Conservation (phyloP, 2,329 filamentous ascomycete genomes). For the Epichloe sp. region DNA sequence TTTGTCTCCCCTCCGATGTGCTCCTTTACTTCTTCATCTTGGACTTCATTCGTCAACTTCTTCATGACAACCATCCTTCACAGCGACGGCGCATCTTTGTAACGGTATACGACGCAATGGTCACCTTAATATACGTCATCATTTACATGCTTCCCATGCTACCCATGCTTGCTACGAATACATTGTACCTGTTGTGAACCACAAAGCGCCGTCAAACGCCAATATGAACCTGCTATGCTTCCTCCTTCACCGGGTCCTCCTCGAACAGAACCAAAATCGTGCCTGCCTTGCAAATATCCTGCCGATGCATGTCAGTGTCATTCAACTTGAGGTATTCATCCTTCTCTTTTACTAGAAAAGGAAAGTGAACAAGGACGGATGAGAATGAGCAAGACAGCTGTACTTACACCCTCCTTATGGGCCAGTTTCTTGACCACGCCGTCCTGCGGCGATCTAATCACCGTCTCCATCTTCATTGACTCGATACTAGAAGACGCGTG, state of each 20-base stretch:
- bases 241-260: conserved; percentile 26
- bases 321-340: not conserved
- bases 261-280: conserved; percentile 64
- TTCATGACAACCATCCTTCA: not conserved
- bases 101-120: not conserved
- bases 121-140: not conserved
- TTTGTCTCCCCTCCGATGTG: not conserved
- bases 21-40: too few relatives aligned
- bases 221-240: conserved; percentile 9
- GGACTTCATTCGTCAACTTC: not conserved
- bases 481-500: conserved; percentile 43
- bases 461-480: conserved; percentile 85
- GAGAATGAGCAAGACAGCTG: not conserved
- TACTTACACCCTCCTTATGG: conserved; percentile 59
- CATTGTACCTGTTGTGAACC: not conserved
- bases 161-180: not conserved
- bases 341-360: not conserved
- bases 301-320: not conserved
- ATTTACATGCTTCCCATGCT: not conserved
- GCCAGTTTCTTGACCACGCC: conserved; percentile 60
- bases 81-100: not conserved
- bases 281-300: conserved; percentile 70
- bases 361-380: not conserved
- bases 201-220: conserved; percentile 8
- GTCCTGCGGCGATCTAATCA: conserved; percentile 63